phyloP scores from a whole-genome alignment of 257 asterid species.

The Fraxinus anomala region DNA sequence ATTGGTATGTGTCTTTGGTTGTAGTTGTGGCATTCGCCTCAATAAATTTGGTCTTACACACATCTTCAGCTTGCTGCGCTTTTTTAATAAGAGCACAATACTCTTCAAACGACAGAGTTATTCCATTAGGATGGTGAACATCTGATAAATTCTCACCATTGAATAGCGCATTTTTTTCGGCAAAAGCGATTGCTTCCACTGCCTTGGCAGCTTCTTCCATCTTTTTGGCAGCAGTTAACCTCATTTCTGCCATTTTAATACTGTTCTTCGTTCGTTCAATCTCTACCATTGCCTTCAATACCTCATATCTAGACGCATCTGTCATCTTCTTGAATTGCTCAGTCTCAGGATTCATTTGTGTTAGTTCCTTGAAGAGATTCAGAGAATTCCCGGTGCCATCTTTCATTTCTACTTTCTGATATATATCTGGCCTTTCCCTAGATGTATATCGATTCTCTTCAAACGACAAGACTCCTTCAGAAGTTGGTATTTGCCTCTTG shows the following conservation, averaged over 20 bases:
- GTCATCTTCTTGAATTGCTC: slow-evolving; percentile 89
- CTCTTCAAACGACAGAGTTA: slow-evolving; percentile 73
- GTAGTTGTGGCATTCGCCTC: slow-evolving; percentile 33
- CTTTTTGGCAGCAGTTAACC: slow-evolving; percentile 82
- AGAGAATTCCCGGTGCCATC: slow-evolving; percentile 14
- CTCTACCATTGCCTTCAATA: slow-evolving; percentile 83
- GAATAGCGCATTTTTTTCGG: slow-evolving; percentile 39
- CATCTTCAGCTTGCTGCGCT: slow-evolving; percentile 59
- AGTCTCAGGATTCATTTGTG: slow-evolving; percentile 50
- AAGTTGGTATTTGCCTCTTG: slow-evolving; percentile 24
- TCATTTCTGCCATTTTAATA: slow-evolving; percentile 89
- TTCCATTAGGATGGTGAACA: slow-evolving; percentile 39
- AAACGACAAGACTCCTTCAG: slow-evolving; percentile 20
- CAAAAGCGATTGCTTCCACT: slow-evolving; percentile 69
- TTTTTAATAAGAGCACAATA: slow-evolving; percentile 55
- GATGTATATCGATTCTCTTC: slow-evolving; percentile 20
- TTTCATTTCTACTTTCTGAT: slow-evolving; percentile 12
- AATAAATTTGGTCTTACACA: slow-evolving; percentile 63
- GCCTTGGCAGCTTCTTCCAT: slow-evolving; percentile 96
- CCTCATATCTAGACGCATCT: slow-evolving; percentile 86
- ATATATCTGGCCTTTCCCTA: background rate
- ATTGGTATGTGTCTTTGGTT: slow-evolving; percentile 27
- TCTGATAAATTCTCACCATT: slow-evolving; percentile 26
- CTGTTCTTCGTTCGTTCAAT: slow-evolving; percentile 77
- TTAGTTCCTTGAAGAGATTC: slow-evolving; percentile 23